Conservation (phyloP, 805 yeast species). For the Schwanniomyces occidentalis region DNA sequence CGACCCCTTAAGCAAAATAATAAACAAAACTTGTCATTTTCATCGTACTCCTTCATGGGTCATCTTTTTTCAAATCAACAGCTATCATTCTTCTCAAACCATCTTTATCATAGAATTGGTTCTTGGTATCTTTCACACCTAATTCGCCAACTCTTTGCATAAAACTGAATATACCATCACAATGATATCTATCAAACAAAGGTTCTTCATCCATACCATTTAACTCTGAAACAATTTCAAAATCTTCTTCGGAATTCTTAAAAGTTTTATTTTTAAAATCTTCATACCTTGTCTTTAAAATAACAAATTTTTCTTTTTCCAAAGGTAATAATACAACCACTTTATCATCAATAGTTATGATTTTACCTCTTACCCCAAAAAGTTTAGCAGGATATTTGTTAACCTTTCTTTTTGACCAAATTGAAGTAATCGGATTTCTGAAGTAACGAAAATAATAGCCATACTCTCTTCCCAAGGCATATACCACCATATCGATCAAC, state of each 20-base stretch:
- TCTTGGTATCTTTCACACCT: not conserved
- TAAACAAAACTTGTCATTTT: too few relatives aligned
- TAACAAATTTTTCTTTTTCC: conserved; percentile 2
- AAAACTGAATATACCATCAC: not conserved
- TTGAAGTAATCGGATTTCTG: not conserved
- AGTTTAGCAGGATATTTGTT: conserved; percentile 1
- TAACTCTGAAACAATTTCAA: not conserved
- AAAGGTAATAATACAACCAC: conserved; percentile 5
- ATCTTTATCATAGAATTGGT: not conserved
- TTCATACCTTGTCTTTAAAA: not conserved
- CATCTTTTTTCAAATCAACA: conserved; percentile 12
- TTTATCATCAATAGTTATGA: not conserved
- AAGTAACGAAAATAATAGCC: conserved; percentile 14
- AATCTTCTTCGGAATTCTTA: not conserved
- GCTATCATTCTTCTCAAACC: not conserved
- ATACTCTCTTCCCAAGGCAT: conserved; percentile 15
- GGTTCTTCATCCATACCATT: conserved; percentile 6
- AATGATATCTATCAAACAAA: conserved; percentile 4
- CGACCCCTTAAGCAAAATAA: too few relatives aligned
- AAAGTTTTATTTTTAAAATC: not conserved
- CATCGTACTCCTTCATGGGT: too few relatives aligned
- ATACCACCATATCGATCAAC: conserved; percentile 11
- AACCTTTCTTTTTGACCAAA: conserved; percentile 6
- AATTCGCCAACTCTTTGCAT: not conserved
- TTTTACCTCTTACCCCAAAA: conserved; percentile 8